Percentiles rank a stretch among this genome's conserved stretches.
phyloP scores from a whole-genome alignment of 176 grass and related monocot genomes.

The Oryza meyeriana region DNA sequence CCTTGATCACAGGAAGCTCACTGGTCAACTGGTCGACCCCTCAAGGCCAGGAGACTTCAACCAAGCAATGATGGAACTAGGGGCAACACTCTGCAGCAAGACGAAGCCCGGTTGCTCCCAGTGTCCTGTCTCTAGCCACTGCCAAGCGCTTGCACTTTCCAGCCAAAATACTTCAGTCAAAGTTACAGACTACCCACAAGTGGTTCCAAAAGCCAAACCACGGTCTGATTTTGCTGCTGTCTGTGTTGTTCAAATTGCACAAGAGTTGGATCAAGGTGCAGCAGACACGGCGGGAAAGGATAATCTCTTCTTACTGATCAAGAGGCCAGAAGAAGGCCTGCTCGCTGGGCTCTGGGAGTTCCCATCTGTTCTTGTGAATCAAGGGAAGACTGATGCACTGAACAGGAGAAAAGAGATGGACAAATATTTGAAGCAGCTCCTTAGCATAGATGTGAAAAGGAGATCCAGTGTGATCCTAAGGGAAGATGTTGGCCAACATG shows the following conservation, averaged over 20 bases:
- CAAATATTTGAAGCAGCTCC: conserved; percentile 60
- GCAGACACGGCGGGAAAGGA: background rate
- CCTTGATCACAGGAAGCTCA: conserved; percentile 56
- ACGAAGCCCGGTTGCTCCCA: conserved; percentile 62
- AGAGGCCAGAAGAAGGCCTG: conserved; percentile 85
- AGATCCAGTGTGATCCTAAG: conserved; percentile 43
- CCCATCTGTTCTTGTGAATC: conserved; percentile 58
- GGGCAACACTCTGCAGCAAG: conserved; percentile 74
- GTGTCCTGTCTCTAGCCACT: conserved; percentile 72
- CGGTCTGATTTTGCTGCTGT: conserved; percentile 72
- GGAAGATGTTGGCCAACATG: conserved; percentile 70
- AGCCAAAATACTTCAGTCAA: conserved; percentile 20
- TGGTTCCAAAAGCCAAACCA: conserved; percentile 74
- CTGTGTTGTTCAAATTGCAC: conserved; percentile 73
- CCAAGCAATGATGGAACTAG: conserved; percentile 98
- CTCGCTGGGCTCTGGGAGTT: conserved; percentile 99
- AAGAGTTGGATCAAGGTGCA: conserved; percentile 19
- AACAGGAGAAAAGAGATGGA: conserved; percentile 74
- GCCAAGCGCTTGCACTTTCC: conserved; percentile 63
- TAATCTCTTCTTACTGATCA: conserved; percentile 60
- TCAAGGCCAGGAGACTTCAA: conserved; percentile 94
- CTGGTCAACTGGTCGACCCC: conserved; percentile 73
- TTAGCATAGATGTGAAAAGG: conserved; percentile 31
- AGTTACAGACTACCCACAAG: conserved; percentile 74
- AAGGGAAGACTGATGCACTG: conserved; percentile 36